phyloP scores from a whole-genome alignment of 2,329 filamentous ascomycete species.

The Fusarium sp. region DNA sequence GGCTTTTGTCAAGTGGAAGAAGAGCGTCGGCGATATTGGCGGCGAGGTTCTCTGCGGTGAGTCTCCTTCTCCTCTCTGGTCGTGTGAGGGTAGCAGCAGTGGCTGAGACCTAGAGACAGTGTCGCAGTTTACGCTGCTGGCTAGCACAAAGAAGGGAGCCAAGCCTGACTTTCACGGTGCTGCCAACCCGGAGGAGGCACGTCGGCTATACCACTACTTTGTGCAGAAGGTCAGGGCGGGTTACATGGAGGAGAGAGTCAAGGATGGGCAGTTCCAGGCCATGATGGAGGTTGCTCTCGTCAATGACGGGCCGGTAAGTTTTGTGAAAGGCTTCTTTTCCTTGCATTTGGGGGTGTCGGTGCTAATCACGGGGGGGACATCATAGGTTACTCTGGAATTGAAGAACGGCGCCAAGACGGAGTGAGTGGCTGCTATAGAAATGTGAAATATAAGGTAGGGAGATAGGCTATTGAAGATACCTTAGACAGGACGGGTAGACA shows the following conservation, averaged over 20 bases:
- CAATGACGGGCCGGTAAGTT: conserved; percentile 79
- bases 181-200: conserved; percentile 80
- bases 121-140: conserved; percentile 95
- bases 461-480: conserved; percentile 8
- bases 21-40: conserved; percentile 84
- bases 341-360: background rate
- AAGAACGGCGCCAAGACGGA: conserved; percentile 37
- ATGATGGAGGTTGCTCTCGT: conserved; percentile 98
- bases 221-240: conserved; percentile 77
- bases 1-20: conserved; percentile 77
- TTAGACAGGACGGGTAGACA: conserved; percentile 6
- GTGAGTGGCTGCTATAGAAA: conserved; percentile 7
- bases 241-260: conserved; percentile 80
- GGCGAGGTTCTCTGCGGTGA: conserved; percentile 95
- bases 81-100: background rate
- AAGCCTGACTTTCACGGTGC: conserved; percentile 96
- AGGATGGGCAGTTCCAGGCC: conserved; percentile 96
- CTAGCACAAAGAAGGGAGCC: conserved; percentile 92
- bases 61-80: background rate
- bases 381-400: conserved; percentile 43
- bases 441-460: background rate
- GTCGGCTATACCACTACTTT: conserved; percentile 85
- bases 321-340: background rate
- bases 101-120: conserved; percentile 64
- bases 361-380: background rate